Percentiles rank a stretch among this genome's conserved stretches.
These are phyloP conservation scores for Cenchrus americanus DNA, from an alignment of 176 grass and related monocot species.

Conservation along the genomic window DNA sequence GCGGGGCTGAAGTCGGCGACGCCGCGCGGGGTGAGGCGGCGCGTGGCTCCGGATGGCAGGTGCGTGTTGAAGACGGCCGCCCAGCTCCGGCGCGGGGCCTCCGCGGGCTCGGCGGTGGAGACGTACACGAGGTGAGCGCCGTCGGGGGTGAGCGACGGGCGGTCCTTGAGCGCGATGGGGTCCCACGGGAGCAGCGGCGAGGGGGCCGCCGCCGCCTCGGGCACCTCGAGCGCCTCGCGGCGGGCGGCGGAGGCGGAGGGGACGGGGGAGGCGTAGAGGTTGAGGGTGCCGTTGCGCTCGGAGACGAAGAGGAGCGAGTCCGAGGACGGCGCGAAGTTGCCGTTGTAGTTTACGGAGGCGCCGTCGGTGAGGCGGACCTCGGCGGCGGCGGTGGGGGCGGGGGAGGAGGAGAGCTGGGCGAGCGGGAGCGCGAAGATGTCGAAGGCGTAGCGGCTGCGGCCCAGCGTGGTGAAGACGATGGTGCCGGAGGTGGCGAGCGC, in stretches of 20 bases:
- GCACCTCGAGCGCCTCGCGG: slow-evolving; percentile 26
- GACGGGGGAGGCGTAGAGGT: slow-evolving; percentile 58
- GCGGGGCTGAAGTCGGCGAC: slow-evolving; percentile 80
- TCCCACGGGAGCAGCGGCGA: slow-evolving; percentile 50
- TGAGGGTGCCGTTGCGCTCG: slow-evolving; percentile 75
- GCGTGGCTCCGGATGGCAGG: slow-evolving; percentile 44
- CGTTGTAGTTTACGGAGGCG: slow-evolving; percentile 88
- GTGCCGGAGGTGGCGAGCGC: slow-evolving; percentile 28
- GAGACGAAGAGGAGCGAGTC: slow-evolving; percentile 68
- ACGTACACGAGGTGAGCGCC: slow-evolving; percentile 71
- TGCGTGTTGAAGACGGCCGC: slow-evolving; percentile 67
- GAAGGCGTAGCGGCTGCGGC: slow-evolving; percentile 86
- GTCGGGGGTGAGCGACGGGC: slow-evolving; percentile 58
- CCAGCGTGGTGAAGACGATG: slow-evolving; percentile 86
- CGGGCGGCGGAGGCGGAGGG: neutral
- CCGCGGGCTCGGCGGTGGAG: slow-evolving; percentile 58
- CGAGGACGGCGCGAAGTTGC: slow-evolving; percentile 67
- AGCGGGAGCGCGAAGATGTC: slow-evolving; percentile 78
- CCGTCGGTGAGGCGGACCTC: slow-evolving; percentile 82
- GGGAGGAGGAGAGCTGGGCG: slow-evolving; percentile 6
- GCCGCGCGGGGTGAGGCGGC: slow-evolving; percentile 54
- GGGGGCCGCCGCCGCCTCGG: neutral
- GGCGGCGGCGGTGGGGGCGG: neutral
- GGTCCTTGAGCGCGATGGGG: slow-evolving; percentile 67
- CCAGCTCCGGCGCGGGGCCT: slow-evolving; percentile 65